Evolutionary conservation across 1,139 yeast genomes (phyloP).

Genomic region (Blastobotrys apis): DNA sequence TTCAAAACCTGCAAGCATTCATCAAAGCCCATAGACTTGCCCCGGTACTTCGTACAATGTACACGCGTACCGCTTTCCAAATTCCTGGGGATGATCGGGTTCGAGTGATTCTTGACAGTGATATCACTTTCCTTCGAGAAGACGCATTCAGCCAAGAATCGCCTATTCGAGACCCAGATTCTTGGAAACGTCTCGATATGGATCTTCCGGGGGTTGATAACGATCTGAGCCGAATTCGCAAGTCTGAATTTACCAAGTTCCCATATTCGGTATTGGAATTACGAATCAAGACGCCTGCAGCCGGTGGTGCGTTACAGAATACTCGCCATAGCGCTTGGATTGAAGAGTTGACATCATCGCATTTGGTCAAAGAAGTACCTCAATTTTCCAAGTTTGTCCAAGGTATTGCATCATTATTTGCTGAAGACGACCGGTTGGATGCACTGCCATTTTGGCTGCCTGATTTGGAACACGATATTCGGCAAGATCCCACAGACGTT

Average conservation of each 20-base stretch:
- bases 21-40: conserved; percentile 64
- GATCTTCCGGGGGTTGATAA: conserved; percentile 65
- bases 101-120: conserved; percentile 84
- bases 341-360: conserved; percentile 76
- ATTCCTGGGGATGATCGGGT: conserved; percentile 95
- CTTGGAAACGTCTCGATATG: conserved; percentile 91
- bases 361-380: conserved; percentile 85
- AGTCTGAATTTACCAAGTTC: conserved; percentile 81
- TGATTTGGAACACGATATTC: conserved; percentile 77
- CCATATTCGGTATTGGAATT: conserved; percentile 93
- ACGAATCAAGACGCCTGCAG: conserved; percentile 43
- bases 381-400: conserved; percentile 86
- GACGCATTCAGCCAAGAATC: conserved; percentile 78
- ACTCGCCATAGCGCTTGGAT: conserved; percentile 63
- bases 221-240: conserved; percentile 69
- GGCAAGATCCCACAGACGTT: conserved; percentile 71
- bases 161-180: conserved; percentile 83
- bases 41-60: conserved; percentile 82
- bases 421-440: conserved; percentile 87
- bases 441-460: conserved; percentile 93
- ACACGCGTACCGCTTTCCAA: conserved; percentile 93
- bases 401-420: conserved; percentile 81
- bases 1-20: conserved; percentile 57
- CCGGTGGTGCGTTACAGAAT: conserved; percentile 4
- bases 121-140: conserved; percentile 81